Base-by-base conservation (phyloP, 176 grass and related monocot species). In the Oryza glumipatula region DNA sequence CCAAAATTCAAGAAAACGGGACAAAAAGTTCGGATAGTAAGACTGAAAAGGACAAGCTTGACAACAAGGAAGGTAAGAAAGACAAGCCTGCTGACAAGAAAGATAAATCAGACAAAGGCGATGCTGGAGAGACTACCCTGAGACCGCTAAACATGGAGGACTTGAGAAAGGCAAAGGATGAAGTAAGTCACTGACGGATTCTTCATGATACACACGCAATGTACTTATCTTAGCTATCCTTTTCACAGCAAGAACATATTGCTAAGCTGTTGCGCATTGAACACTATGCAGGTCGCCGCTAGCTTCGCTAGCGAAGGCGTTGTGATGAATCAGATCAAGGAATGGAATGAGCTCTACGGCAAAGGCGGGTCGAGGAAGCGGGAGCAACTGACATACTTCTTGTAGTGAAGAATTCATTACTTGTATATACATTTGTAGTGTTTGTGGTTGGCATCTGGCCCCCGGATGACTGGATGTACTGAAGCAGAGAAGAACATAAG, bases 61-160 rank as follows among this genome's bases (percentile, higher is more conserved):
- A 72, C 63, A 86, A 54, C 65, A 77, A 67, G 52, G 71, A 82
- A 48, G 2, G 10, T 17, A 65, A 76, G 70, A 19, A 67, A 43
- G 21, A 21, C 44, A 84, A 69, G 13, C 24, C 35, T 43, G 70
- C 61, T 38, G 65, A 6, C 9, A 70, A 35, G 35, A 32, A 54
- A 58, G 68, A 16, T 28, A 71, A 35, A 48, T 21, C 63, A 39
- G 64, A 69, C 21, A 24, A 76, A 77, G 75, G 51, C 11, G 38
- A 77, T 44, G 68, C 84, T 2, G 67, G 87, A 73, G 51, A 66
- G 16, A 46, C 73, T 54, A 47, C 51, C 84, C 89, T 95, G 12
- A 95, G 96, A 76, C 83, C 91, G 45, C 58, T 98, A 88, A 95
- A 76, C 70, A 98, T 94, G 96, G 88, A 94, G 49, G 96, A 98